A percentile compares a stretch with the other conserved stretches of the same genome.
Conservation (phyloP, 352 stramenopile species). For the Phytophthora lateralis region DNA sequence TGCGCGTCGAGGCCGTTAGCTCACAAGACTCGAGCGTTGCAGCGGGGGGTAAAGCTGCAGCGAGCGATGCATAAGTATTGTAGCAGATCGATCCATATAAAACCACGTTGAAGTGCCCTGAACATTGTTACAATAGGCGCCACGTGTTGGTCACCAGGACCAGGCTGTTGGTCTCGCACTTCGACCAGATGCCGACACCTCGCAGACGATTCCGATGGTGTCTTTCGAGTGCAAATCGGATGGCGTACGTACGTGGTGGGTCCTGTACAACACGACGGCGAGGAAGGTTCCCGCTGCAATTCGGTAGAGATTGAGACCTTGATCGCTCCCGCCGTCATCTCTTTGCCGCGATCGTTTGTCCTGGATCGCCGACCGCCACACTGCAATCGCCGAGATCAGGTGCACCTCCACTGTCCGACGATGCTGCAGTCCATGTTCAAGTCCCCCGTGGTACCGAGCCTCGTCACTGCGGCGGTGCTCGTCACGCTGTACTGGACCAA, state of each 20-base stretch:
- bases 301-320: slow-evolving; percentile 11
- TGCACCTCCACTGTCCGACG: slow-evolving; percentile 1
- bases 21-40: background rate
- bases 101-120: slow-evolving; percentile 20
- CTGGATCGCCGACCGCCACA: slow-evolving; percentile 11
- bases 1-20: slow-evolving; percentile 24
- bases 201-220: slow-evolving; percentile 26
- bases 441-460: slow-evolving; percentile 24
- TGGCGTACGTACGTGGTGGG: slow-evolving; percentile 16
- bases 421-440: slow-evolving; percentile 37
- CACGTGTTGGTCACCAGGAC: background rate
- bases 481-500: slow-evolving; percentile 34
- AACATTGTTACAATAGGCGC: too few species aligned
- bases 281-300: slow-evolving; percentile 25
- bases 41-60: slow-evolving; percentile 11
- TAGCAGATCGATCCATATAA: background rate
- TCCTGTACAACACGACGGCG: slow-evolving; percentile 22
- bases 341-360: slow-evolving; percentile 10
- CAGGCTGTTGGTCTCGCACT: background rate
- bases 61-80: slow-evolving; percentile 10
- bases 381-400: slow-evolving; percentile 12
- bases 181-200: slow-evolving; percentile 1
- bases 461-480: slow-evolving; percentile 31
- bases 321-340: slow-evolving; percentile 6
- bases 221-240: slow-evolving; percentile 14